phyloP scores from a whole-genome alignment of 1,284 basidiomycete species.

The Ceratobasidium sp. region DNA sequence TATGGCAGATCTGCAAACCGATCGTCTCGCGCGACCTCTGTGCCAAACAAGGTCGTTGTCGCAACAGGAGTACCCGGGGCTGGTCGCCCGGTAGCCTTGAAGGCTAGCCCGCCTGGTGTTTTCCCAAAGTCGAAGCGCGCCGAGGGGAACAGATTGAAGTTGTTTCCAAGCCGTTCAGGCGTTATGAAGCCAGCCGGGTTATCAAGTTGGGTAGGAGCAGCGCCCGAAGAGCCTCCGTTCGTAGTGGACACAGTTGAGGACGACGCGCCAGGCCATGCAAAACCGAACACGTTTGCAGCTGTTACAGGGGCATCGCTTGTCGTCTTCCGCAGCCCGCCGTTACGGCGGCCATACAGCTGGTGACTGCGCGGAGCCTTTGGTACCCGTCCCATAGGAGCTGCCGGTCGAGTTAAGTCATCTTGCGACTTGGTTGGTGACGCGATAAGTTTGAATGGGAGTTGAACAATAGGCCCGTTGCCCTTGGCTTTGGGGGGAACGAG shows the following conservation, averaged over 20 bases:
- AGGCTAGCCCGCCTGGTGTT: slow-evolving; percentile 34
- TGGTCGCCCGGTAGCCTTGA: slow-evolving; percentile 35
- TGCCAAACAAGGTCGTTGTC: slow-evolving; percentile 39
- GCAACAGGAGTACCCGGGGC: slow-evolving; percentile 30
- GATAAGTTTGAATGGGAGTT: slow-evolving; percentile 25
- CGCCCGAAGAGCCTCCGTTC: neutral
- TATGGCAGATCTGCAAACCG: slow-evolving; percentile 42
- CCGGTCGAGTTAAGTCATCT: neutral
- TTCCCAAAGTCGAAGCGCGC: slow-evolving; percentile 24
- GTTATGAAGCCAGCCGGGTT: slow-evolving; percentile 29
- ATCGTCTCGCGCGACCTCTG: slow-evolving; percentile 34
- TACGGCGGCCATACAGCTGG: slow-evolving; percentile 1
- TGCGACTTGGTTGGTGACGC: slow-evolving; percentile 25
- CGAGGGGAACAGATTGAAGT: slow-evolving; percentile 35
- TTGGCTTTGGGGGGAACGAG: slow-evolving; percentile 2
- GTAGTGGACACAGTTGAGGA: slow-evolving; percentile 1
- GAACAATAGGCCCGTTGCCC: slow-evolving; percentile 2
- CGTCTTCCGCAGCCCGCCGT: slow-evolving; percentile 2
- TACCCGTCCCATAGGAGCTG: slow-evolving; percentile 24
- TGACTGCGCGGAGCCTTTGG: slow-evolving; percentile 20
- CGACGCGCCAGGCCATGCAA: slow-evolving; percentile 22
- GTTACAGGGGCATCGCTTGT: slow-evolving; percentile 3
- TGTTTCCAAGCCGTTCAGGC: slow-evolving; percentile 25
- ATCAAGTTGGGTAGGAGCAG: slow-evolving; percentile 7
- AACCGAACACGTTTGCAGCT: slow-evolving; percentile 11